Conservation (phyloP, 208 protist genomes). For the Porcisia hertigi region DNA sequence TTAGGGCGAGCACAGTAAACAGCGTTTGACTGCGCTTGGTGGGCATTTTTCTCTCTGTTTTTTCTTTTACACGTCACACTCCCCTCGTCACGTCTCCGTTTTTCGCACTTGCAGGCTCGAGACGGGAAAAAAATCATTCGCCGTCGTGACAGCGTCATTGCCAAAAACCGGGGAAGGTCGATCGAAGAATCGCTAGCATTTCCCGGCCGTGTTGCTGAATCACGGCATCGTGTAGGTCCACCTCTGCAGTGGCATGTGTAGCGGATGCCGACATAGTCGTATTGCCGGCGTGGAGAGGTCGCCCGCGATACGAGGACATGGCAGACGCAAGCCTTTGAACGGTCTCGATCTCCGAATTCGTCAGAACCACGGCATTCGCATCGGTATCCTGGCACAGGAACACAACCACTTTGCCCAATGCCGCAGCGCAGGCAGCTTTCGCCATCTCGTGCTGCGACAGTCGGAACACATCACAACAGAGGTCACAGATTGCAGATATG, state of each 20-base stretch:
- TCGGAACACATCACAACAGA: slow-evolving; percentile 79
- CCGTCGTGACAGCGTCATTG: background rate
- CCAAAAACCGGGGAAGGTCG: background rate
- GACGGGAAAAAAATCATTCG: background rate
- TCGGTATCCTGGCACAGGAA: slow-evolving; percentile 20
- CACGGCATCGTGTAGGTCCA: slow-evolving; percentile 57
- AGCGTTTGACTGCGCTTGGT: background rate
- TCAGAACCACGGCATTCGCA: slow-evolving; percentile 13
- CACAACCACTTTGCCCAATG: slow-evolving; percentile 38
- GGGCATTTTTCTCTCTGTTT: background rate
- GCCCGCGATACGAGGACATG: slow-evolving; percentile 39
- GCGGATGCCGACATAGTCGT: background rate
- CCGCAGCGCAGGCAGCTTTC: slow-evolving; percentile 75
- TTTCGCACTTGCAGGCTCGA: background rate
- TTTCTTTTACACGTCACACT: no score
- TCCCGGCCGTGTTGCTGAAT: slow-evolving; percentile 59
- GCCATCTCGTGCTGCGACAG: slow-evolving; percentile 67
- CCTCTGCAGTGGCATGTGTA: background rate
- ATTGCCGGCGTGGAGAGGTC: background rate
- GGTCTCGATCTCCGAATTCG: slow-evolving; percentile 23
- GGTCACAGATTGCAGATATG: slow-evolving; percentile 33
- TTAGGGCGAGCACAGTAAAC: background rate
- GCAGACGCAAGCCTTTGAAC: slow-evolving; percentile 31
- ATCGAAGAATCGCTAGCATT: slow-evolving; percentile 34
- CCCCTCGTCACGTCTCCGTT: background rate